Percentiles rank a stretch among this genome's conserved stretches.
Conservation (phyloP, 1,284 basidiomycete species). For the Vanrija sp. region DNA sequence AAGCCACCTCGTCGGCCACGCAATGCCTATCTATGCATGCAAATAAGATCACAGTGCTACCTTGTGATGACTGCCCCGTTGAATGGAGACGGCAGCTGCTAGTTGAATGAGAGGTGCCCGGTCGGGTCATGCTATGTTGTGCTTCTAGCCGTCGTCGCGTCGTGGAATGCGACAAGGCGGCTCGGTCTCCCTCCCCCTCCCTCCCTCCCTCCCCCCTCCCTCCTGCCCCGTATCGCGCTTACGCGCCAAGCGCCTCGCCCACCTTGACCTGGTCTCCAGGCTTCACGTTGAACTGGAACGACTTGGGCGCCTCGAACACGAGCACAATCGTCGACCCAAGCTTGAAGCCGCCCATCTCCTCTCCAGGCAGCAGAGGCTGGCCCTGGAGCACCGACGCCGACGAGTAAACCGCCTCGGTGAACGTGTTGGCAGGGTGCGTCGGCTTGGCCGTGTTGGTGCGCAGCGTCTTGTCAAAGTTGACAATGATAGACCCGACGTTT, state of each 20-base stretch:
- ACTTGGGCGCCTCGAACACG: slow-evolving; percentile 87
- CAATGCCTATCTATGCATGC: too few species aligned
- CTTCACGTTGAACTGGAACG: slow-evolving; percentile 76
- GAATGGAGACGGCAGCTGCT: too few species aligned
- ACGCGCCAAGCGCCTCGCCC: slow-evolving; percentile 59
- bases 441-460: slow-evolving; percentile 75
- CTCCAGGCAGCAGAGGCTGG: slow-evolving; percentile 78
- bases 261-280: slow-evolving; percentile 84
- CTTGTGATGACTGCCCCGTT: too few species aligned
- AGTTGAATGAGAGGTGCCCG: too few species aligned
- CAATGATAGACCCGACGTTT: slow-evolving; percentile 92
- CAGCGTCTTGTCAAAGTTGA: slow-evolving; percentile 91
- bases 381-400: slow-evolving; percentile 79
- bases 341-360: slow-evolving; percentile 97
- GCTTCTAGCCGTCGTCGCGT: neutral
- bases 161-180: neutral
- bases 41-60: too few species aligned
- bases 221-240: slow-evolving; percentile 6
- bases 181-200: neutral
- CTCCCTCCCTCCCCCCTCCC: neutral
- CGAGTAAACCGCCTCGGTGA: slow-evolving; percentile 84
- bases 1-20: too few species aligned
- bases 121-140: neutral
- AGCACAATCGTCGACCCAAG: slow-evolving; percentile 94
- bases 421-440: slow-evolving; percentile 76